Evolutionary conservation across 345 rosid genomes (phyloP).

Genomic region (Trapa bicornis): DNA sequence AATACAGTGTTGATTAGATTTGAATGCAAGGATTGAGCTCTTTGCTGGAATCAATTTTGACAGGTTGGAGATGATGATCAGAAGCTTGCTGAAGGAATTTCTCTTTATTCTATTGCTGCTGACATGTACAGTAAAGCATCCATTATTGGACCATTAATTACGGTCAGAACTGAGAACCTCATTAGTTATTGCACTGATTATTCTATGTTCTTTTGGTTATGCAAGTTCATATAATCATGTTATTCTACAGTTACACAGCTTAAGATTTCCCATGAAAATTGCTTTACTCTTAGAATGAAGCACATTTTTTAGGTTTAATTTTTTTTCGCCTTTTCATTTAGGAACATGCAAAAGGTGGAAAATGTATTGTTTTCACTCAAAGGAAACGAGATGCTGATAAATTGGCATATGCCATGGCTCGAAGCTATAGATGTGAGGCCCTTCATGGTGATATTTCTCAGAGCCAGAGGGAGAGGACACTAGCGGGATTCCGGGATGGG

Average conservation of each 20-base stretch:
- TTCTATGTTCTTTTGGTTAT: background rate
- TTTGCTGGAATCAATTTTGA: constrained; percentile 1
- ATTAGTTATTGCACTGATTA: background rate
- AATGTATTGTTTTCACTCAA: constrained; percentile 88
- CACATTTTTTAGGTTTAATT: background rate
- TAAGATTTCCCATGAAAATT: background rate
- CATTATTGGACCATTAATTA: constrained; percentile 65
- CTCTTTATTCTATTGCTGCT: constrained; percentile 54
- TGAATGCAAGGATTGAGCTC: background rate
- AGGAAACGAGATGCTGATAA: constrained; percentile 95
- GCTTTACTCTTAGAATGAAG: background rate
- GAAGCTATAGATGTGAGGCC: constrained; percentile 63
- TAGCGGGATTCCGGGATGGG: constrained; percentile 76
- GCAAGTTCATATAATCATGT: background rate
- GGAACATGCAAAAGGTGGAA: constrained; percentile 97
- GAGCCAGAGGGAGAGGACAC: constrained; percentile 78
- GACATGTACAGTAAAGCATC: constrained; percentile 47
- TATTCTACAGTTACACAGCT: background rate
- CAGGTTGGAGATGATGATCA: constrained; percentile 93
- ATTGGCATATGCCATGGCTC: constrained; percentile 62
- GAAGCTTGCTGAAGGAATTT: constrained; percentile 85
- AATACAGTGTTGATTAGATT: background rate
- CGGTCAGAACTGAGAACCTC: constrained; percentile 32
- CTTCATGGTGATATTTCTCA: constrained; percentile 97
- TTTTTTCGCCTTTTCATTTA: constrained; percentile 11